Evolutionary conservation across 148 eudicot genomes (phyloP).

Genomic region (Cornus controversa): DNA sequence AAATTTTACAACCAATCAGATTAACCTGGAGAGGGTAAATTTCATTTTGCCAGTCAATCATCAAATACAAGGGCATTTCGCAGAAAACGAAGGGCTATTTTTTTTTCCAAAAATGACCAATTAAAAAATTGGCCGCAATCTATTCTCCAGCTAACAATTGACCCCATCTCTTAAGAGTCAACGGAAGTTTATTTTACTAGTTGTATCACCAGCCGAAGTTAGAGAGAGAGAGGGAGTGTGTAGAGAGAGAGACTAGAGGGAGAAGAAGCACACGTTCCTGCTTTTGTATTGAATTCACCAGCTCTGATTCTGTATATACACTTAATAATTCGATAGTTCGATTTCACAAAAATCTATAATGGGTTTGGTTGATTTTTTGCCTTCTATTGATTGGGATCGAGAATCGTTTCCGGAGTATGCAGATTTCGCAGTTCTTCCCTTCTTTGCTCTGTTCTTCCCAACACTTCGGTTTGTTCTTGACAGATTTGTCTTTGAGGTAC

Average conservation of each 20-base stretch:
- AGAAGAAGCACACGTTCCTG: not conserved
- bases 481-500: constrained; percentile 62
- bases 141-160: too few relatives aligned
- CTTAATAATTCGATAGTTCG: too few relatives aligned
- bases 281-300: not conserved
- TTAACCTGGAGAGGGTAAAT: too few relatives aligned
- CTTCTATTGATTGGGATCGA: constrained; percentile 45
- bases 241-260: not conserved
- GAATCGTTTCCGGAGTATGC: constrained; percentile 49
- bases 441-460: constrained; percentile 60
- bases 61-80: too few relatives aligned
- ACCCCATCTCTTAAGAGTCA: too few relatives aligned
- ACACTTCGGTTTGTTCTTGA: constrained; percentile 56
- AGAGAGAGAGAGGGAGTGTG: not conserved
- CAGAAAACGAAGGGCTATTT: too few relatives aligned
- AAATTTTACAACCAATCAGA: too few relatives aligned
- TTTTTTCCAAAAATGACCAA: too few relatives aligned
- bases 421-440: constrained; percentile 48
- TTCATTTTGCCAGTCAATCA: too few relatives aligned
- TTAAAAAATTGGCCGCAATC: too few relatives aligned
- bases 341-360: not conserved
- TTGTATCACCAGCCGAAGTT: not conserved
- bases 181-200: too few relatives aligned
- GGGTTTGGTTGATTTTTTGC: constrained; percentile 12
- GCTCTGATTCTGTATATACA: not conserved